phyloP scores from a whole-genome alignment of 352 stramenopile species.

The Phytophthora pisi region DNA sequence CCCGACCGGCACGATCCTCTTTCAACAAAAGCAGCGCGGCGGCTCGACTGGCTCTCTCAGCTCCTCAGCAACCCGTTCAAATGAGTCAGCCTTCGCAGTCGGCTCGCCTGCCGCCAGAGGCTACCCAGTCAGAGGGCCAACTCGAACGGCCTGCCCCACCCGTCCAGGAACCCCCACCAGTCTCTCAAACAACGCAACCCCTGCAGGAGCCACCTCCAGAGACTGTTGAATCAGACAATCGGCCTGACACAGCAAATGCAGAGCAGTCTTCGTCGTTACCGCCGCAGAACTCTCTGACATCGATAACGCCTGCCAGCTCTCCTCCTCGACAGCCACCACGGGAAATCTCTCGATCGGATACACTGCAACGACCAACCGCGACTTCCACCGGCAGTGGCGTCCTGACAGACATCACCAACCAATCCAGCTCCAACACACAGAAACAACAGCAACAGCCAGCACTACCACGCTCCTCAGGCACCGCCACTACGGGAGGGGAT shows the following conservation, averaged over 20 bases:
- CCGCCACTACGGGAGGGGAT: conserved; percentile 7
- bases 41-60: conserved; percentile 33
- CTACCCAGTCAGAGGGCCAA: conserved; percentile 5
- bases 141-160: conserved; percentile 5
- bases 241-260: conserved; percentile 1
- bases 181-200: conserved; percentile 7
- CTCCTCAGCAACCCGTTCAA: conserved; percentile 27
- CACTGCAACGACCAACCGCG: conserved; percentile 8
- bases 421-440: conserved; percentile 22
- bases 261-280: conserved; percentile 12
- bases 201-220: conserved; percentile 8
- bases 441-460: conserved; percentile 27
- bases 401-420: conserved; percentile 74
- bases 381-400: conserved; percentile 28
- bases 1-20: conserved; percentile 9
- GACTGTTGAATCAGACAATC: conserved; percentile 15
- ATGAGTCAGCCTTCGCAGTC: conserved; percentile 20
- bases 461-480: conserved; percentile 4
- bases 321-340: conserved; percentile 1
- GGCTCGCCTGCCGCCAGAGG: conserved; percentile 1
- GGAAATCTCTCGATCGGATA: conserved; percentile 5
- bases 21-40: conserved; percentile 7
- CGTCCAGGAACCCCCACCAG: background rate
- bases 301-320: conserved; percentile 6
- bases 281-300: background rate